Percentiles rank a stretch among this genome's conserved stretches.
Evolutionary conservation across 768 basidiomycete genomes (phyloP).

Genomic region (Boletus tomentosulus): DNA sequence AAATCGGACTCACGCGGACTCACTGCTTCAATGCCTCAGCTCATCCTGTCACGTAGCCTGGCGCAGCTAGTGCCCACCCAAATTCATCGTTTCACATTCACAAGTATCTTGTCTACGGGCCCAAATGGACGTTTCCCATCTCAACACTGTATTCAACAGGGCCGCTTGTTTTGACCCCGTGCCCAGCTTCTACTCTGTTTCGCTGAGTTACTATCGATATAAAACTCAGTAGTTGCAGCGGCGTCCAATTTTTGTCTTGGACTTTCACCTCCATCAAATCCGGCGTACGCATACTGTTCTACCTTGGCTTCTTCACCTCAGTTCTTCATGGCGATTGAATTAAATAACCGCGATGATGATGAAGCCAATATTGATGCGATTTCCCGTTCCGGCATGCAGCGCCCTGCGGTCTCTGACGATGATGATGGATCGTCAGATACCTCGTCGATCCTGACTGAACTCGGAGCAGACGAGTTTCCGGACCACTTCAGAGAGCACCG

Average conservation of each 20-base stretch:
- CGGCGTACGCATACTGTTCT: slow-evolving; percentile 13
- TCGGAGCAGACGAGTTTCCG: slow-evolving; percentile 53
- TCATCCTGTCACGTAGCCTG: slow-evolving; percentile 2
- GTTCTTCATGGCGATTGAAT: slow-evolving; percentile 28
- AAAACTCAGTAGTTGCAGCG: slow-evolving; percentile 37
- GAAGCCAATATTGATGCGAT: slow-evolving; percentile 8
- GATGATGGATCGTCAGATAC: slow-evolving; percentile 40
- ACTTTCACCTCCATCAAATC: slow-evolving; percentile 30
- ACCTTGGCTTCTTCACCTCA: slow-evolving; percentile 4
- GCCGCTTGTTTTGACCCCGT: slow-evolving; percentile 34
- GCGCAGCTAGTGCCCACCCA: slow-evolving; percentile 8
- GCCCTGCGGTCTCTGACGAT: slow-evolving; percentile 17
- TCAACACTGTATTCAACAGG: slow-evolving; percentile 24
- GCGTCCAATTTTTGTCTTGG: slow-evolving; percentile 35
- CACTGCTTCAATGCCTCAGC: slow-evolving; percentile 10
- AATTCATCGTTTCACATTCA: slow-evolving; percentile 8
- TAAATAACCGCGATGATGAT: slow-evolving; percentile 20
- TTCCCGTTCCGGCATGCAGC: slow-evolving; percentile 8
- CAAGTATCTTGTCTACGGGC: slow-evolving; percentile 12
- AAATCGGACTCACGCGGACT: slow-evolving; percentile 23
- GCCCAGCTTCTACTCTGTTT: slow-evolving; percentile 37
- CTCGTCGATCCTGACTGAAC: slow-evolving; percentile 42
- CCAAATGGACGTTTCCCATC: slow-evolving; percentile 21
- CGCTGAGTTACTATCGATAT: slow-evolving; percentile 39
- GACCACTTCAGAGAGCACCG: slow-evolving; percentile 53